phyloP scores from a whole-genome alignment of 2,329 filamentous ascomycete species.

The Thermoascus crustaceus region DNA sequence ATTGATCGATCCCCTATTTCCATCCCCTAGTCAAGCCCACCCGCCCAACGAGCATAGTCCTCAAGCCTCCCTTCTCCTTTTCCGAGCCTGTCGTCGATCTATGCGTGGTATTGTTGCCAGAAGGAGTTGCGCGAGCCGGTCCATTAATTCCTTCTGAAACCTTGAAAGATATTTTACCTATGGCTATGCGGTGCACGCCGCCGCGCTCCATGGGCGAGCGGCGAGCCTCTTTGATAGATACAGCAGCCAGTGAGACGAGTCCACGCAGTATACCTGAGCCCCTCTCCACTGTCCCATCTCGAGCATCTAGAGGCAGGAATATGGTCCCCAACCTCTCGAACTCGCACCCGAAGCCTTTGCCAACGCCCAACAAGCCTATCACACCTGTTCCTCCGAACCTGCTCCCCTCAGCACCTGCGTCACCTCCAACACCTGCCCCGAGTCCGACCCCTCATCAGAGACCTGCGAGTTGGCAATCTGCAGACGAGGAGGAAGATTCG shows the following conservation, averaged over 20 bases:
- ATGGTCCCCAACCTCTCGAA: slow-evolving; percentile 17
- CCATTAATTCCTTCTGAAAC: too few relatives aligned
- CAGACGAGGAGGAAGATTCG: slow-evolving; percentile 69
- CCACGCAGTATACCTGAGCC: slow-evolving; percentile 22
- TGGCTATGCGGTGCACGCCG: slow-evolving; percentile 12
- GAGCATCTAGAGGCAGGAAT: slow-evolving; percentile 22
- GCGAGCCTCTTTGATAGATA: slow-evolving; percentile 20
- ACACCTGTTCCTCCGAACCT: slow-evolving; percentile 51
- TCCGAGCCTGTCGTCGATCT: too few relatives aligned
- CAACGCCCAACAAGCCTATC: slow-evolving; percentile 44
- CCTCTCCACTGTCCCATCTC: slow-evolving; percentile 20
- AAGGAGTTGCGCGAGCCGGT: too few relatives aligned
- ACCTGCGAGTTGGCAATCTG: slow-evolving; percentile 42
- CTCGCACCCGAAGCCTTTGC: slow-evolving; percentile 32
- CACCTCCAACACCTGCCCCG: slow-evolving; percentile 59
- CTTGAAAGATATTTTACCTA: slow-evolving; percentile 3
- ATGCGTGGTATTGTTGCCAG: too few relatives aligned
- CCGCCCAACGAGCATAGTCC: too few relatives aligned
- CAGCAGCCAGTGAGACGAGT: slow-evolving; percentile 23
- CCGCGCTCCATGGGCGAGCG: slow-evolving; percentile 18
- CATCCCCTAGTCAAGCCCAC: slow-evolving; percentile 1
- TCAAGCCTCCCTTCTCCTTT: too few relatives aligned
- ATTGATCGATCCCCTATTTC: background rate
- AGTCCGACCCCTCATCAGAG: slow-evolving; percentile 57
- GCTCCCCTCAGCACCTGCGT: slow-evolving; percentile 57